Evolutionary conservation across 1,284 basidiomycete genomes (phyloP).

Genomic region (Heterobasidion annosum): DNA sequence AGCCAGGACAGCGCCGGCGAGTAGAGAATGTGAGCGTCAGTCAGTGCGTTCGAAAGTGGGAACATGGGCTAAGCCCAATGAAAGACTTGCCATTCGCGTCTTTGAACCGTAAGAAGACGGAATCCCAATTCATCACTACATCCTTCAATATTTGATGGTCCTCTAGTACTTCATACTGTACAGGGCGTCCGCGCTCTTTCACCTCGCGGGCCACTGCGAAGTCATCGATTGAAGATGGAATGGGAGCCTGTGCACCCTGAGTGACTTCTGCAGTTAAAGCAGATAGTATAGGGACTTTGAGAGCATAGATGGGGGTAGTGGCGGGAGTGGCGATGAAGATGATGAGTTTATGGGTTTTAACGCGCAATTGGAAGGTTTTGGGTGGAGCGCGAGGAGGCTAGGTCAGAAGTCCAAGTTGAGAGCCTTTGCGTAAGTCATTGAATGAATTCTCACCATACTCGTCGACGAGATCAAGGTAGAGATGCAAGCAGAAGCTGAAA

Average conservation of each 20-base stretch:
- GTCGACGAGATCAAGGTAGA: neutral
- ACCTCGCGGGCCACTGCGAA: slow-evolving; percentile 55
- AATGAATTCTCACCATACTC: neutral
- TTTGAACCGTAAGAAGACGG: slow-evolving; percentile 55
- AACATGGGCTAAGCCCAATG: neutral
- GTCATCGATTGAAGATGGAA: slow-evolving; percentile 31
- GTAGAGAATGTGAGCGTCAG: neutral
- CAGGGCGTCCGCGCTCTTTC: slow-evolving; percentile 15
- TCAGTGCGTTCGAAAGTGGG: neutral
- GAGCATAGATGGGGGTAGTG: slow-evolving; percentile 38
- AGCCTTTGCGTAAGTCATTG: too few species aligned
- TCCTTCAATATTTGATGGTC: slow-evolving; percentile 38
- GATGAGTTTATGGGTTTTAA: slow-evolving; percentile 65
- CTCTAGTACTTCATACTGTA: slow-evolving; percentile 41
- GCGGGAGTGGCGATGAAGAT: slow-evolving; percentile 49
- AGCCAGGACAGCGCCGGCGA: neutral
- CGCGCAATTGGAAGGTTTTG: slow-evolving; percentile 53
- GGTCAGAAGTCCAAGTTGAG: too few species aligned
- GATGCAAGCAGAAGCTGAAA: too few species aligned
- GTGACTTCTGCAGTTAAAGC: slow-evolving; percentile 35
- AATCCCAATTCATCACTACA: slow-evolving; percentile 51
- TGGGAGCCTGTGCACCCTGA: slow-evolving; percentile 28
- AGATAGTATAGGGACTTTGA: slow-evolving; percentile 56
- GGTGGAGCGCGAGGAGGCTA: slow-evolving; percentile 29
- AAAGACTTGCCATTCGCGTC: slow-evolving; percentile 39